These are phyloP conservation scores for Maudiozyma serrabonitensis DNA, from an alignment of 805 yeast species.

Conservation along the genomic window DNA sequence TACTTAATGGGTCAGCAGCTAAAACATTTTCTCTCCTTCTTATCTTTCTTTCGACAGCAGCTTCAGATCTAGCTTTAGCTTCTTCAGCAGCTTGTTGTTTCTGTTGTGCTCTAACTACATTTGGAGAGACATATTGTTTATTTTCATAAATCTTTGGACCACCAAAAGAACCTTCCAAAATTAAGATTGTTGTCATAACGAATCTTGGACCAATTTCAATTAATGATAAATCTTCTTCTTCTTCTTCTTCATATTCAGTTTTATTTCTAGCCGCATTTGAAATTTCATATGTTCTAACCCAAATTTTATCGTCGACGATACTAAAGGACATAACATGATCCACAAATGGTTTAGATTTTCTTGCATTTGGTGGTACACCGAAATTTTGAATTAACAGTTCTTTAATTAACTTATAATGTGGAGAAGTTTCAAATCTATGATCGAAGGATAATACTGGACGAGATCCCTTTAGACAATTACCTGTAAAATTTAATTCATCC, in stretches of 20 bases:
- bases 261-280: slow-evolving; percentile 45
- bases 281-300: slow-evolving; percentile 94
- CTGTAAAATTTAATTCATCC: slow-evolving; percentile 93
- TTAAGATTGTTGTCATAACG: slow-evolving; percentile 82
- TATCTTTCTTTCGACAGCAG: slow-evolving; percentile 65
- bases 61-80: slow-evolving; percentile 70
- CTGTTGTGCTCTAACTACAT: slow-evolving; percentile 82
- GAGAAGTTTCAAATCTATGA: slow-evolving; percentile 55
- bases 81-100: slow-evolving; percentile 71
- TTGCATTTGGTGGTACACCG: slow-evolving; percentile 91
- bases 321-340: slow-evolving; percentile 93
- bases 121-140: slow-evolving; percentile 93
- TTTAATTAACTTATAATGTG: slow-evolving; percentile 67
- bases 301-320: slow-evolving; percentile 84
- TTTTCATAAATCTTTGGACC: slow-evolving; percentile 97
- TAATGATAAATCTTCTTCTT: slow-evolving; percentile 55
- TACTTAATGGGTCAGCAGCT: slow-evolving; percentile 73
- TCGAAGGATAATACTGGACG: slow-evolving; percentile 91
- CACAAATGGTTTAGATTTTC: slow-evolving; percentile 87
- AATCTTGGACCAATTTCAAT: slow-evolving; percentile 96
- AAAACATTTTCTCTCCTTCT: slow-evolving; percentile 66
- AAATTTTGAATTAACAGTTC: slow-evolving; percentile 75
- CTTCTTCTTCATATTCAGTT: slow-evolving; percentile 42
- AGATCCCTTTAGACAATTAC: slow-evolving; percentile 91
- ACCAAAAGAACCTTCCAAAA: slow-evolving; percentile 92